Conservation (phyloP, 495 filamentous ascomycete species). For the Neurospora sp. region DNA sequence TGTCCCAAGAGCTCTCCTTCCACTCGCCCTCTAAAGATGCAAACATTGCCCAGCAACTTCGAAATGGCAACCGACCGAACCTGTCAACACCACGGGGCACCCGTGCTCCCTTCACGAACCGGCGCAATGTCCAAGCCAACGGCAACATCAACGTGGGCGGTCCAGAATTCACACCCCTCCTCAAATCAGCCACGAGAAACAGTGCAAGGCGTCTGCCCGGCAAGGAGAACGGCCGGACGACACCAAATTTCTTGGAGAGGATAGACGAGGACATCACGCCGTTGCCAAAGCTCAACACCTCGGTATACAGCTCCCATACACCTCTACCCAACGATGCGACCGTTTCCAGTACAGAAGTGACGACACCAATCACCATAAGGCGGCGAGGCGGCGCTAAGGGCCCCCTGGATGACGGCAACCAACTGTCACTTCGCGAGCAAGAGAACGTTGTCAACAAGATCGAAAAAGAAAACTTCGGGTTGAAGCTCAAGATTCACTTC, state of each 20-base stretch:
- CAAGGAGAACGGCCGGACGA: slow-evolving; percentile 47
- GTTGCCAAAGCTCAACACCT: slow-evolving; percentile 41
- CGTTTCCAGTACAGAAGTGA: slow-evolving; percentile 64
- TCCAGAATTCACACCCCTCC: slow-evolving; percentile 84
- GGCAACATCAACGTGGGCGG: slow-evolving; percentile 48
- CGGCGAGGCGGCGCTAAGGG: slow-evolving; percentile 52
- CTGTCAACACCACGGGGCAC: slow-evolving; percentile 57
- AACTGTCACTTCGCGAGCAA: slow-evolving; percentile 84
- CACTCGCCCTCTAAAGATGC: slow-evolving; percentile 73
- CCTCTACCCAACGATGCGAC: slow-evolving; percentile 50
- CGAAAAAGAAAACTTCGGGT: slow-evolving; percentile 80
- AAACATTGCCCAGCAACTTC: slow-evolving; percentile 58
- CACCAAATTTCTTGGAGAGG: slow-evolving; percentile 58
- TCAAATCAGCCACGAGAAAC: slow-evolving; percentile 82
- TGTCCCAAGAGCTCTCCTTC: slow-evolving; percentile 76
- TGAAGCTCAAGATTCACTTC: slow-evolving; percentile 76
- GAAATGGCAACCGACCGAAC: slow-evolving; percentile 49
- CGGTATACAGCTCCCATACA: slow-evolving; percentile 39
- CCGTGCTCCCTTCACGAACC: slow-evolving; percentile 56
- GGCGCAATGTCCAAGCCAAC: slow-evolving; percentile 52
- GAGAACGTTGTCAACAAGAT: slow-evolving; percentile 92
- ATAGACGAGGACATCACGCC: slow-evolving; percentile 55
- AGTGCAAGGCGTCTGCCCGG: slow-evolving; percentile 47
- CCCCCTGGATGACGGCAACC: slow-evolving; percentile 69
- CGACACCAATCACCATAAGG: slow-evolving; percentile 62